These are phyloP conservation scores for Penicillium chermesinum DNA, from an alignment of 495 filamentous ascomycete species.

Conservation along the genomic window DNA sequence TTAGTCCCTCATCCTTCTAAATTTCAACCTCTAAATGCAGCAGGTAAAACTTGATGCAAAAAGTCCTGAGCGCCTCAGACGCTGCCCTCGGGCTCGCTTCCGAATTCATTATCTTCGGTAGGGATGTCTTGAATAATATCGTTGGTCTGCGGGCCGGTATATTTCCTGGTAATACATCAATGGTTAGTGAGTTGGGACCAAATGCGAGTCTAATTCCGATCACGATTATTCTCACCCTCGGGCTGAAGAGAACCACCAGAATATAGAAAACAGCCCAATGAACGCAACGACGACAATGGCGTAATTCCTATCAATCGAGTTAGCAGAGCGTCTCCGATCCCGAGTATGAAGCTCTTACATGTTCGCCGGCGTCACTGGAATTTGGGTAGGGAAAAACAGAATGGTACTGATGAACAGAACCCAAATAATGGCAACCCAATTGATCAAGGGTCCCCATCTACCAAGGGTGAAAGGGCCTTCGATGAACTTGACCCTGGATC, in stretches of 20 bases:
- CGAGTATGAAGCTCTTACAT: slow-evolving; percentile 39
- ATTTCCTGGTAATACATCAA: too few relatives aligned
- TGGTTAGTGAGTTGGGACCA: background rate
- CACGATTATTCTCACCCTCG: slow-evolving; percentile 40
- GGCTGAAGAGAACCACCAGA: slow-evolving; percentile 63
- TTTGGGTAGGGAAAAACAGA: slow-evolving; percentile 59
- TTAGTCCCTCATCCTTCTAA: too few relatives aligned
- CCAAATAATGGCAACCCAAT: slow-evolving; percentile 58
- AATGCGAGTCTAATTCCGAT: background rate
- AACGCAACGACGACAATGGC: slow-evolving; percentile 60
- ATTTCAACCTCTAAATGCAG: too few relatives aligned
- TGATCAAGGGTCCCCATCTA: slow-evolving; percentile 53
- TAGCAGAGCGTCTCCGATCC: background rate
- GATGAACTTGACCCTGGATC: slow-evolving; percentile 52
- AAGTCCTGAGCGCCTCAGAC: background rate
- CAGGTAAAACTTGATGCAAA: too few relatives aligned
- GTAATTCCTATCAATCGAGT: slow-evolving; percentile 52
- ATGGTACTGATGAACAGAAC: slow-evolving; percentile 63
- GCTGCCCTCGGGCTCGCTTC: slow-evolving; percentile 6
- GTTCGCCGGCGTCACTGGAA: slow-evolving; percentile 58
- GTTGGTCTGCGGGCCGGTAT: slow-evolving; percentile 53
- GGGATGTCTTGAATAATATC: slow-evolving; percentile 39
- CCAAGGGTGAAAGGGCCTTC: slow-evolving; percentile 63
- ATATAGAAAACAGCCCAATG: slow-evolving; percentile 55
- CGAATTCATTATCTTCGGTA: slow-evolving; percentile 26